Conservation (phyloP, 768 basidiomycete species). For the Rhodotorula toruloides region DNA sequence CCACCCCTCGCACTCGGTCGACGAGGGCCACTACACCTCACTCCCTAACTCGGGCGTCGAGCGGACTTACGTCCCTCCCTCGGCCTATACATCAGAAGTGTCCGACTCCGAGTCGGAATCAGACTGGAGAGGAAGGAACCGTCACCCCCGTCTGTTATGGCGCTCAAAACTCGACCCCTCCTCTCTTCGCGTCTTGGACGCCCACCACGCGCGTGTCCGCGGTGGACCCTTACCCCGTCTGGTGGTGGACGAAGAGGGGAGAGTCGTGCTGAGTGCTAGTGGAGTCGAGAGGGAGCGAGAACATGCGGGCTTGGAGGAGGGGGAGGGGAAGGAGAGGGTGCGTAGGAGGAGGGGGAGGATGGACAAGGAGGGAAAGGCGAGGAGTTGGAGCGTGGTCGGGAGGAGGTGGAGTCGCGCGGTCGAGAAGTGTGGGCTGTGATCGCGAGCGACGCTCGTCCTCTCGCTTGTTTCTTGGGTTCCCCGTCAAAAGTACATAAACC, state of each 20-base stretch:
- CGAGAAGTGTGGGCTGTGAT: conserved; percentile 25
- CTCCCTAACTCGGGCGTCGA: too few relatives aligned
- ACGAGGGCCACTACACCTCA: too few relatives aligned
- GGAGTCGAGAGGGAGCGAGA: conserved; percentile 22
- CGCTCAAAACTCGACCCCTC: conserved; percentile 12
- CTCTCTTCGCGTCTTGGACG: conserved; percentile 22
- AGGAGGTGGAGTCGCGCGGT: conserved; percentile 23
- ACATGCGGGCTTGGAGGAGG: conserved; percentile 14
- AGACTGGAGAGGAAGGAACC: conserved; percentile 15
- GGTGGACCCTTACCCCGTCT: conserved; percentile 23
- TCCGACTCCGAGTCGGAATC: too few relatives aligned
- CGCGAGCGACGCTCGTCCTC: not conserved
- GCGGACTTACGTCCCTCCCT: too few relatives aligned
- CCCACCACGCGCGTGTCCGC: conserved; percentile 21
- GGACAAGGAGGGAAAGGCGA: not conserved
- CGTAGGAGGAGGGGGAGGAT: conserved; percentile 1
- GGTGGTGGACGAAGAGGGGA: not conserved
- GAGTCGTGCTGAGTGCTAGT: not conserved
- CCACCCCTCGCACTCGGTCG: not conserved
- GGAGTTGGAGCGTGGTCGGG: conserved; percentile 16
- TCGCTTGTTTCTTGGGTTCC: not conserved
- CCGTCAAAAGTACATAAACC: not conserved
- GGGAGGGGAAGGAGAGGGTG: conserved; percentile 11
- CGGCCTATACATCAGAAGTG: too few relatives aligned
- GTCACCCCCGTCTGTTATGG: conserved; percentile 30